These are phyloP conservation scores for Xylaria intraflava DNA, from an alignment of 495 filamentous ascomycete genomes.

Conservation along the genomic window DNA sequence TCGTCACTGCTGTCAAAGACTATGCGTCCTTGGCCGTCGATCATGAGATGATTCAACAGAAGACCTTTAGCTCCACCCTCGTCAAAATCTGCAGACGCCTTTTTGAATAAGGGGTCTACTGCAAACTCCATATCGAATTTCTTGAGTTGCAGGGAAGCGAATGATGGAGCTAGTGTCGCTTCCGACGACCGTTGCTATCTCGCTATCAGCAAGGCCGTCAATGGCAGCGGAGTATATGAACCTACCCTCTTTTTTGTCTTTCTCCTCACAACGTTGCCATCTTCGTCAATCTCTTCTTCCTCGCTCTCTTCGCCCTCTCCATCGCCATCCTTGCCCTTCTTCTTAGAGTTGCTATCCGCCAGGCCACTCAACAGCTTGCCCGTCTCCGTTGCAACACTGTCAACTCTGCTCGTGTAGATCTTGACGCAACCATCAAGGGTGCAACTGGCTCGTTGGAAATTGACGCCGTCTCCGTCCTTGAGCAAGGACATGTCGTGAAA, in stretches of 20 bases:
- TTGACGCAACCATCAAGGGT: slow-evolving; percentile 98
- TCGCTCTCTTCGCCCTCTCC: slow-evolving; percentile 68
- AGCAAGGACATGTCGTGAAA: slow-evolving; percentile 98
- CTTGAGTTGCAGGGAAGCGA: slow-evolving; percentile 83
- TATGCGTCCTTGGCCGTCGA: slow-evolving; percentile 84
- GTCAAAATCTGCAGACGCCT: slow-evolving; percentile 95
- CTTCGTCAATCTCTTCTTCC: slow-evolving; percentile 65
- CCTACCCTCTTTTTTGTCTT: slow-evolving; percentile 55
- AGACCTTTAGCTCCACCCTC: slow-evolving; percentile 96
- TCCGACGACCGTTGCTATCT: slow-evolving; percentile 71
- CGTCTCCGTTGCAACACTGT: slow-evolving; percentile 96
- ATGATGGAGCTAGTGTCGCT: slow-evolving; percentile 81
- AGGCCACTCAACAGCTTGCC: slow-evolving; percentile 91
- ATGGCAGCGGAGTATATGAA: neutral
- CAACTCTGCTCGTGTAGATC: slow-evolving; percentile 97
- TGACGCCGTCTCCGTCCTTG: slow-evolving; percentile 93
- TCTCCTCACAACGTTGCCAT: slow-evolving; percentile 68
- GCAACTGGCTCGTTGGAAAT: slow-evolving; percentile 98
- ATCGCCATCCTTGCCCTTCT: slow-evolving; percentile 54
- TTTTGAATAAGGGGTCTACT: slow-evolving; percentile 97
- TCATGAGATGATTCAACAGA: slow-evolving; percentile 88
- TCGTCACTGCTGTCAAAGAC: slow-evolving; percentile 99
- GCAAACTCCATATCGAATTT: slow-evolving; percentile 97
- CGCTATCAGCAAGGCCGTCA: slow-evolving; percentile 27
- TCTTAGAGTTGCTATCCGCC: slow-evolving; percentile 82